phyloP scores from a whole-genome alignment of 2,329 filamentous ascomycete genomes.

The Domatiomyces globalis region DNA sequence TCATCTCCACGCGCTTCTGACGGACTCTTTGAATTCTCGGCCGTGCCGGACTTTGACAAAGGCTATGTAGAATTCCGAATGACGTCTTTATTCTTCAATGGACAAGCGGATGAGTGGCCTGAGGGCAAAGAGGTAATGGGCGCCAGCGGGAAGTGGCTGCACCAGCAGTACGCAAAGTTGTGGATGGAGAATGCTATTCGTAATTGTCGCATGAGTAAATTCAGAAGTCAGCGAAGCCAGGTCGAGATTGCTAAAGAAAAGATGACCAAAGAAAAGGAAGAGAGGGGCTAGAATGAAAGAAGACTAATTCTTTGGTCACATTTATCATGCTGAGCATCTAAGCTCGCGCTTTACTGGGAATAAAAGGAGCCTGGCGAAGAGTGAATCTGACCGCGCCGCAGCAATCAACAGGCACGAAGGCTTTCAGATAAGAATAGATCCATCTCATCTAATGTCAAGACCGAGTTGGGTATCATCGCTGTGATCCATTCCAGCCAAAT shows the following conservation, averaged over 20 bases:
- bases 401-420: too few relatives aligned
- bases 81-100: slow-evolving; percentile 51
- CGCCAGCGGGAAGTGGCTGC: slow-evolving; percentile 26
- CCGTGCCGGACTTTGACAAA: slow-evolving; percentile 43
- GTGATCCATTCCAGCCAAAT: background rate
- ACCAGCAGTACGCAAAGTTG: slow-evolving; percentile 43
- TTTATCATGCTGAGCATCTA: background rate
- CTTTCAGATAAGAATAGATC: too few relatives aligned
- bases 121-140: slow-evolving; percentile 27
- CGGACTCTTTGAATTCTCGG: slow-evolving; percentile 52
- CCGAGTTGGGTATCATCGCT: too few relatives aligned
- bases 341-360: background rate
- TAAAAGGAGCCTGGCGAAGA: background rate
- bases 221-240: background rate
- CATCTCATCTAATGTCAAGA: too few relatives aligned
- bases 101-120: slow-evolving; percentile 34
- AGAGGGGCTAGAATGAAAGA: background rate
- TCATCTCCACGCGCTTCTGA: slow-evolving; percentile 44
- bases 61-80: slow-evolving; percentile 49
- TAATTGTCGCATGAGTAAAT: slow-evolving; percentile 16
- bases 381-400: too few relatives aligned
- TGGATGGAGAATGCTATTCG: slow-evolving; percentile 40
- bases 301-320: background rate
- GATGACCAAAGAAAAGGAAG: background rate
- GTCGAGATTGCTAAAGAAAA: background rate